Base-by-base conservation (phyloP, 331 rosid species). In the Malus hybrid region DNA sequence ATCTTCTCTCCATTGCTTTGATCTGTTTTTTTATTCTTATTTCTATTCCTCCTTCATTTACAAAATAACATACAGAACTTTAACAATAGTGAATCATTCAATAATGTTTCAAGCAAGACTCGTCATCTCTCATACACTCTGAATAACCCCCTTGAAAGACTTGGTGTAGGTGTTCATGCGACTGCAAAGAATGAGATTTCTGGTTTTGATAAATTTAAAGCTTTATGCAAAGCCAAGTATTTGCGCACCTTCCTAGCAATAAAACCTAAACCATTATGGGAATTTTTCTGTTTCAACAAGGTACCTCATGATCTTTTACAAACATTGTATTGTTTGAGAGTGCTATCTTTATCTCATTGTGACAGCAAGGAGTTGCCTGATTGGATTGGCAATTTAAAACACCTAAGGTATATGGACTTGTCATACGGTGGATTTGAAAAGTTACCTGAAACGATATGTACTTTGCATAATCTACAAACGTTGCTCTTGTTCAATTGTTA, bases 181-280 rank as follows among this genome's bases (percentile, higher is more conserved):
- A 14, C 61, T 55, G 61, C 61, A 9, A 19, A 34, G 19, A 15
- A 20, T 16, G 7, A 20, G 2, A 16, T 69, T 42, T 56, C 22
- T 24, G 42, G 36, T 24, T 18, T 39, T 5, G 20, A 19, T 19
- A 68, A 56, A 1, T 29, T 69, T 10, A 33, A 69, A 55, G 33
- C 9, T 6, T 28, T 60, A 4, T 7, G 36, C 5, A 3, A 66
- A 42, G 33, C 48, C 15, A 69, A 13, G 44, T 6, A 7, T 8
- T 57, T 57, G 42, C 56, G 68, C 24, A 66, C 80, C 24, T 76
- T 76, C 19, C 48, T 76, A 57, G 22, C 68, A 9, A 42, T 67
- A 22, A 72, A 62, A 31, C 3, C n/a, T 24, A 10, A 2, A 19
- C 0, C 13, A 34, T 0, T 6, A 2, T 7, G 1, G 28, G 5